Conservation (phyloP, 2,329 filamentous ascomycete species). For the Cladosporium velox region DNA sequence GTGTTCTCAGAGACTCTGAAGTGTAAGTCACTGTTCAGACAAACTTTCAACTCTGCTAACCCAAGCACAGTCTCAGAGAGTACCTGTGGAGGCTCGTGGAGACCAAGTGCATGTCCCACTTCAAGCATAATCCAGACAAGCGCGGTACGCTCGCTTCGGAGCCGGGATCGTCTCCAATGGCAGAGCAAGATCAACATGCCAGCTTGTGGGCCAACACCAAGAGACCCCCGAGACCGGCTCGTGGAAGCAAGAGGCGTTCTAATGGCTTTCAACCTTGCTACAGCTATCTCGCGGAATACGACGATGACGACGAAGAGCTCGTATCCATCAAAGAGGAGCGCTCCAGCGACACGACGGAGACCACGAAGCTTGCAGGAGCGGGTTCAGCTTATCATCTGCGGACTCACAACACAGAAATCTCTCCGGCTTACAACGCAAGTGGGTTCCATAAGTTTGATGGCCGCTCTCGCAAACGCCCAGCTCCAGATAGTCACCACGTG, state of each 20-base stretch:
- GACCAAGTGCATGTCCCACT: neutral
- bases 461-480: neutral
- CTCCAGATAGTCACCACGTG: neutral
- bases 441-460: neutral
- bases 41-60: neutral
- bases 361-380: neutral
- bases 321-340: neutral
- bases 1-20: neutral
- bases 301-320: neutral
- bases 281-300: neutral
- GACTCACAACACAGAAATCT: neutral
- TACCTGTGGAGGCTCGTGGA: neutral
- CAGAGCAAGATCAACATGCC: neutral
- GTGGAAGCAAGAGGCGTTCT: neutral
- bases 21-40: neutral
- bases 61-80: neutral
- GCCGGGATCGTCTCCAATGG: neutral
- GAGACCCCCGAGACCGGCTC: neutral
- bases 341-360: neutral
- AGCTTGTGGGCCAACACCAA: neutral
- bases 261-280: neutral
- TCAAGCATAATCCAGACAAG: neutral
- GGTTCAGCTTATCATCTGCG: neutral
- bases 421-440: neutral
- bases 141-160: neutral